Evolutionary conservation across 441 rosid genomes (phyloP).

Genomic region (Pelargonium myrrhifolium): DNA sequence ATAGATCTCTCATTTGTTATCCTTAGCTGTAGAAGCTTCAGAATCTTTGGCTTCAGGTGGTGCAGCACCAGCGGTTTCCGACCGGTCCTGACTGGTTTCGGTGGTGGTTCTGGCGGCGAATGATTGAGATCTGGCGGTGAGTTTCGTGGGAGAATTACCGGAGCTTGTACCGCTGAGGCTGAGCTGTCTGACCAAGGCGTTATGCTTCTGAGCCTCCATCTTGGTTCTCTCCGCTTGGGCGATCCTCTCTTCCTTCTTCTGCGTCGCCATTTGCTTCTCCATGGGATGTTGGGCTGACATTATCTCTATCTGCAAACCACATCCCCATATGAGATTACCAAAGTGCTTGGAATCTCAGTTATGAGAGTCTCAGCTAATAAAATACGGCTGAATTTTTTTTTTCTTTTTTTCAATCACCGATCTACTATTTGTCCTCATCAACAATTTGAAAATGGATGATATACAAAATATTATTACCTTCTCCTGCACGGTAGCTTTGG

Average conservation of each 20-base stretch:
- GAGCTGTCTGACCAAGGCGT: constrained; percentile 35
- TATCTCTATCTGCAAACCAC: constrained; percentile 46
- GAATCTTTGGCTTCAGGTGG: no score
- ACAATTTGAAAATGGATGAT: not conserved
- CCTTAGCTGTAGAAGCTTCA: no score
- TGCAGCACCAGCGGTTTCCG: no score
- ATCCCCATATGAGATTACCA: not conserved
- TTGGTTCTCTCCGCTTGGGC: constrained; percentile 44
- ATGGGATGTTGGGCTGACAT: constrained; percentile 43
- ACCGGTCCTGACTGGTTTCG: no score
- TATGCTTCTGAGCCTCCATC: constrained; percentile 38
- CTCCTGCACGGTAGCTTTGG: constrained; percentile 49
- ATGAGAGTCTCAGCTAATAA: no score
- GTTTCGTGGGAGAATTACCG: constrained; percentile 8
- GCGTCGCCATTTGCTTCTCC: constrained; percentile 53
- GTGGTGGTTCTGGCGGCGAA: not conserved
- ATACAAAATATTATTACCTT: constrained; percentile 38
- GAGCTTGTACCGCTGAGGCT: not conserved
- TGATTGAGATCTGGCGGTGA: constrained; percentile 16
- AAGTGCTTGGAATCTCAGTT: no score
- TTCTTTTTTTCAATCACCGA: no score
- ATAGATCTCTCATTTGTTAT: no score
- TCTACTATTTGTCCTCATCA: not conserved
- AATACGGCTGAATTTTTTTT: no score
- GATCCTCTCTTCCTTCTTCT: constrained; percentile 44